Conservation (phyloP, 495 filamentous ascomycete species). For the Lasiosphaeria ovina region DNA sequence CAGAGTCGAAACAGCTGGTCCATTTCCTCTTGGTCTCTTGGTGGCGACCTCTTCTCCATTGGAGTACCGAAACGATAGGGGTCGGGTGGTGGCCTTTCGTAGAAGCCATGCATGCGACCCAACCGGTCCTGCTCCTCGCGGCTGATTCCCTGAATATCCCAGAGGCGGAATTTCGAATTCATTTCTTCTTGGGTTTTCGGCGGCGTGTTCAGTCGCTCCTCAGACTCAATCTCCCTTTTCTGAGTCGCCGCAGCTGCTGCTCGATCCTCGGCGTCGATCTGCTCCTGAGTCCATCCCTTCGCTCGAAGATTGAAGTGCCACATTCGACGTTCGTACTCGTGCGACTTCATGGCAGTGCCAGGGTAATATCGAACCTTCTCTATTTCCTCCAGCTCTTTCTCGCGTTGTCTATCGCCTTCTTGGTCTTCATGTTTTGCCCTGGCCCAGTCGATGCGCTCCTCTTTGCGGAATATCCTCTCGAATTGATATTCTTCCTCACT, state of each 20-base stretch:
- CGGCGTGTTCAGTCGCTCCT: background rate
- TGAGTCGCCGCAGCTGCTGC: background rate
- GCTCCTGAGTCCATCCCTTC: slow-evolving; percentile 11
- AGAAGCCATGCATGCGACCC: slow-evolving; percentile 3
- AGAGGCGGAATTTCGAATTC: background rate
- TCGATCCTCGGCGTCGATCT: slow-evolving; percentile 12
- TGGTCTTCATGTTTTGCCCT: slow-evolving; percentile 11
- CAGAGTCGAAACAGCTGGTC: background rate
- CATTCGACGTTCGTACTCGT: slow-evolving; percentile 5
- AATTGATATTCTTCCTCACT: slow-evolving; percentile 10
- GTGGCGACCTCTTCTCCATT: background rate
- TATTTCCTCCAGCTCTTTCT: slow-evolving; percentile 13
- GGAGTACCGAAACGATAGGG: background rate
- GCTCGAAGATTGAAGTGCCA: slow-evolving; percentile 7
- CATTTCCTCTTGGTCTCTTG: background rate
- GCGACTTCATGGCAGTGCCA: background rate
- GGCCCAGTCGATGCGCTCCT: background rate
- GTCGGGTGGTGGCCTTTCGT: background rate
- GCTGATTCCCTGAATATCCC: background rate
- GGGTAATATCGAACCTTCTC: slow-evolving; percentile 3
- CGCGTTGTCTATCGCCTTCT: slow-evolving; percentile 9
- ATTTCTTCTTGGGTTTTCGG: background rate
- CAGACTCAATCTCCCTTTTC: background rate
- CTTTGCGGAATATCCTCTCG: slow-evolving; percentile 11
- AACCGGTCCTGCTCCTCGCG: slow-evolving; percentile 4